These are phyloP conservation scores for Alliaria petiolata DNA, from an alignment of 345 rosid genomes.

Conservation along the genomic window DNA sequence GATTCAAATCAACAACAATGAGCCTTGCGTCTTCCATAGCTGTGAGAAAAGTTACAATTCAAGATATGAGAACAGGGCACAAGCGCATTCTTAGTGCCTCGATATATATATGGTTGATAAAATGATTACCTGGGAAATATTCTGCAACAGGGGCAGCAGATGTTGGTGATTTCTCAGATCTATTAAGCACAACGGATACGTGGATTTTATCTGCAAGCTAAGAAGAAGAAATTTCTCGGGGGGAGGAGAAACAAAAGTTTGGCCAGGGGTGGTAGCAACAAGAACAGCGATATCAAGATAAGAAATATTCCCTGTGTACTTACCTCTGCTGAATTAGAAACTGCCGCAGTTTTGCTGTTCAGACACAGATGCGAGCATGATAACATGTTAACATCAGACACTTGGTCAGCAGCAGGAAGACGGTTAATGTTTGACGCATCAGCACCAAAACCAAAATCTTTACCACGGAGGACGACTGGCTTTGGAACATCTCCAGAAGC, in stretches of 20 bases:
- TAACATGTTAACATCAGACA: slow-evolving; percentile 36
- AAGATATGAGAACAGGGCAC: background rate
- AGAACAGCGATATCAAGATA: background rate
- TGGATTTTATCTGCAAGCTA: slow-evolving; percentile 89
- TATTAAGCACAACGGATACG: slow-evolving; percentile 60
- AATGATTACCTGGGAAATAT: slow-evolving; percentile 70
- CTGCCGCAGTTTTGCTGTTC: slow-evolving; percentile 42
- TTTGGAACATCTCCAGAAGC: slow-evolving; percentile 38
- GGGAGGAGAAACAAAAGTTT: slow-evolving; percentile 8
- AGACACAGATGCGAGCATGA: slow-evolving; percentile 58
- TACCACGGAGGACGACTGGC: slow-evolving; percentile 51
- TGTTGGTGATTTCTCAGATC: slow-evolving; percentile 43
- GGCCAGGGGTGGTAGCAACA: no score
- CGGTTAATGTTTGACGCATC: slow-evolving; percentile 45
- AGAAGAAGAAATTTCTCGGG: slow-evolving; percentile 36
- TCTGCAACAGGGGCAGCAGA: slow-evolving; percentile 58
- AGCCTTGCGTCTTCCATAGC: slow-evolving; percentile 69
- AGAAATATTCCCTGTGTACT: slow-evolving; percentile 3
- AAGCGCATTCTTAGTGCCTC: background rate
- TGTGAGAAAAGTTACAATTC: slow-evolving; percentile 28
- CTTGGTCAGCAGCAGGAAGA: slow-evolving; percentile 36
- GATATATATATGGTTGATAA: background rate
- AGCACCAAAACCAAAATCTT: slow-evolving; percentile 50
- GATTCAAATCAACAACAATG: slow-evolving; percentile 58
- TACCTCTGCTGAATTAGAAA: slow-evolving; percentile 60